phyloP scores from a whole-genome alignment of 1,284 basidiomycete species.

The Singerocomus inundabilis region DNA sequence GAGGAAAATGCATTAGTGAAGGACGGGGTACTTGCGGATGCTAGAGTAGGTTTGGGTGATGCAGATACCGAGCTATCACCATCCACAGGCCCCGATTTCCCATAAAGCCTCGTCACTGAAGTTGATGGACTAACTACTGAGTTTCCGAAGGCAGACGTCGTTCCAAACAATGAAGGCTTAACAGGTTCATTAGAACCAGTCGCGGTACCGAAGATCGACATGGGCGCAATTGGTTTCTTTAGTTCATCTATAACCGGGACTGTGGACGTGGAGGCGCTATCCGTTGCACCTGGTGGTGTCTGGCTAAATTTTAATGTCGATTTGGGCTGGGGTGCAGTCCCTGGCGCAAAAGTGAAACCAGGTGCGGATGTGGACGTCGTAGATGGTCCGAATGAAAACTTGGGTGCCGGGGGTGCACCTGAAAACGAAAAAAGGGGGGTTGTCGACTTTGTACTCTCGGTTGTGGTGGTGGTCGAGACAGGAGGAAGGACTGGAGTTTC shows the following conservation, averaged over 20 bases:
- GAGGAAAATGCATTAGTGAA: constrained; percentile 11
- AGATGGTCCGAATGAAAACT: constrained; percentile 29
- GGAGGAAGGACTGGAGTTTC: constrained; percentile 9
- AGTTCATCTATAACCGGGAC: constrained; percentile 11
- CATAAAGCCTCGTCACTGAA: constrained; percentile 8
- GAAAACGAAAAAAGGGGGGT: constrained; percentile 22
- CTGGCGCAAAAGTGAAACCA: constrained; percentile 6
- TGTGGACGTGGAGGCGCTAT: constrained; percentile 1
- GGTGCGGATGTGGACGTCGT: constrained; percentile 13
- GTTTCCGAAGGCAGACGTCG: constrained; percentile 17
- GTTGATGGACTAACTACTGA: constrained; percentile 5
- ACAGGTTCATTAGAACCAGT: constrained; percentile 13
- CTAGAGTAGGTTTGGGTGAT: constrained; percentile 9
- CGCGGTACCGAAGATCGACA: constrained; percentile 12
- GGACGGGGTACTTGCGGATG: constrained; percentile 2
- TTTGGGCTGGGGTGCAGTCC: constrained; percentile 20
- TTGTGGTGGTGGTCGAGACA: constrained; percentile 2
- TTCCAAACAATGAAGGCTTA: constrained; percentile 19
- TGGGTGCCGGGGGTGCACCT: constrained; percentile 16
- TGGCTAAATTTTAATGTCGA: constrained; percentile 23
- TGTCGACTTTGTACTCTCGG: constrained; percentile 19
- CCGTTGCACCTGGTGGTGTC: constrained; percentile 9
- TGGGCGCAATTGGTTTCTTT: constrained; percentile 16
- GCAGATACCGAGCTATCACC: constrained; percentile 1
- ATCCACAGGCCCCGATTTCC: constrained; percentile 9